Conservation (phyloP, 2,329 filamentous ascomycete genomes). For the Talaromyces sp. region DNA sequence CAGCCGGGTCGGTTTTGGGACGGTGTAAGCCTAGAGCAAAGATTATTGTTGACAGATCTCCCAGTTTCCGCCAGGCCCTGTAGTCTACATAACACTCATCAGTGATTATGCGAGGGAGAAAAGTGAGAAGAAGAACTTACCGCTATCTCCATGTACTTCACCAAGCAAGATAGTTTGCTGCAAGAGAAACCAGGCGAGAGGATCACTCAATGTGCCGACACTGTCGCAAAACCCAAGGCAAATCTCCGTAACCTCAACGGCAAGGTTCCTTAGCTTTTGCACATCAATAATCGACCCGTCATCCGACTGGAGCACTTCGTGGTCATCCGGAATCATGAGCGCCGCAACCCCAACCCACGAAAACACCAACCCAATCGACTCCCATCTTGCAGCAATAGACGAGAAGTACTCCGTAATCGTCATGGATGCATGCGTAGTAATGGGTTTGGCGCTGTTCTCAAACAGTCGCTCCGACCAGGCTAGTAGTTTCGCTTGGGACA, state of each 20-base stretch:
- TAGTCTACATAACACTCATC: constrained; percentile 32
- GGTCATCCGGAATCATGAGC: constrained; percentile 15
- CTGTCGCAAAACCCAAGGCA: constrained; percentile 20
- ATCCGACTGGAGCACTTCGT: constrained; percentile 12
- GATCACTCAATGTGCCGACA: constrained; percentile 18
- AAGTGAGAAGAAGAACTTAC: constrained; percentile 10
- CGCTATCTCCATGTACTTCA: constrained; percentile 15
- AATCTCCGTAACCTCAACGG: constrained; percentile 16
- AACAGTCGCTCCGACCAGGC: constrained; percentile 17
- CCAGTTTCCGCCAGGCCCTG: constrained; percentile 40
- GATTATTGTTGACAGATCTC: constrained; percentile 40
- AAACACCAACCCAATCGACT: constrained; percentile 18
- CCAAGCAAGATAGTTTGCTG: constrained; percentile 17
- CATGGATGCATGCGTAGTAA: constrained; percentile 14
- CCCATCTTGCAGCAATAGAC: constrained; percentile 17
- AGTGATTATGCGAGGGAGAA: no score
- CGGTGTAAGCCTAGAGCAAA: constrained; percentile 45
- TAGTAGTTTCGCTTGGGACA: constrained; percentile 9
- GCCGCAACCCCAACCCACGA: constrained; percentile 14
- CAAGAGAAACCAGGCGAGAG: constrained; percentile 16
- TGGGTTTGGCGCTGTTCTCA: constrained; percentile 17
- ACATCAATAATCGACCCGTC: constrained; percentile 14
- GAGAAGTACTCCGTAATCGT: constrained; percentile 17
- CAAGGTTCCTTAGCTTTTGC: constrained; percentile 15
- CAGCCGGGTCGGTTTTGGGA: constrained; percentile 16